phyloP scores from a whole-genome alignment of 768 basidiomycete species.

The Fistulinella prunicolor region DNA sequence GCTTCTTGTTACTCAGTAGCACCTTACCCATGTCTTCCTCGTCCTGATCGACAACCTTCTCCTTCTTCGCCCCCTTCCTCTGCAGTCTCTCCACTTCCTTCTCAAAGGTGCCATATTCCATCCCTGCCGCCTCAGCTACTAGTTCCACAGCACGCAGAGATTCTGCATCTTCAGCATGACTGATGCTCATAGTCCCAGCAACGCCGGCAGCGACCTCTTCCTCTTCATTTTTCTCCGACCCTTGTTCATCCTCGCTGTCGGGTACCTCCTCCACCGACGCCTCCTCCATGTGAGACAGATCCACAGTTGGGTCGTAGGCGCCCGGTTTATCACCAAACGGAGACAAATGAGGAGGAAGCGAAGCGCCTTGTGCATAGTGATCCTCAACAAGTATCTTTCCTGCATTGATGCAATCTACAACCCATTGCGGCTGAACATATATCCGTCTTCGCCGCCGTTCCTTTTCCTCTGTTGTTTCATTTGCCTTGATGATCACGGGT shows the following conservation, averaged over 20 bases:
- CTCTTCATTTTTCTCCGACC: conserved; percentile 15
- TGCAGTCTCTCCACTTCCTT: conserved; percentile 63
- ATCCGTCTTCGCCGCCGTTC: conserved; percentile 68
- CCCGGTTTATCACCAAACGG: conserved; percentile 85
- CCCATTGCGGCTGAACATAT: conserved; percentile 97
- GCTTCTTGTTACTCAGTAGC: conserved; percentile 95
- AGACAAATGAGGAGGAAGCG: conserved; percentile 91
- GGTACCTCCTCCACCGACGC: conserved; percentile 30
- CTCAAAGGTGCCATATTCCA: conserved; percentile 78
- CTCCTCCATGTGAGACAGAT: conserved; percentile 19
- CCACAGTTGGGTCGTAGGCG: conserved; percentile 66
- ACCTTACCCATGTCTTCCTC: conserved; percentile 95
- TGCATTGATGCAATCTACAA: conserved; percentile 92
- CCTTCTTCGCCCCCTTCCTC: conserved; percentile 37
- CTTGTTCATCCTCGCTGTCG: conserved; percentile 29
- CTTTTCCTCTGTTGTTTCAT: conserved; percentile 56
- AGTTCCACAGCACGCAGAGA: conserved; percentile 85
- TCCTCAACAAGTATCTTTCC: conserved; percentile 83
- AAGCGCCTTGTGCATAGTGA: conserved; percentile 78
- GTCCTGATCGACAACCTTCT: conserved; percentile 34
- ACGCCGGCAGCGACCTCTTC: conserved; percentile 30
- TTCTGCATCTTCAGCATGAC: conserved; percentile 52
- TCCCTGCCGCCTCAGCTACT: conserved; percentile 84
- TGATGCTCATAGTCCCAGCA: conserved; percentile 29
- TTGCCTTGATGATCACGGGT: conserved; percentile 50